phyloP scores from a whole-genome alignment of 164 flowering plant species.

The Vitis riparia region DNA sequence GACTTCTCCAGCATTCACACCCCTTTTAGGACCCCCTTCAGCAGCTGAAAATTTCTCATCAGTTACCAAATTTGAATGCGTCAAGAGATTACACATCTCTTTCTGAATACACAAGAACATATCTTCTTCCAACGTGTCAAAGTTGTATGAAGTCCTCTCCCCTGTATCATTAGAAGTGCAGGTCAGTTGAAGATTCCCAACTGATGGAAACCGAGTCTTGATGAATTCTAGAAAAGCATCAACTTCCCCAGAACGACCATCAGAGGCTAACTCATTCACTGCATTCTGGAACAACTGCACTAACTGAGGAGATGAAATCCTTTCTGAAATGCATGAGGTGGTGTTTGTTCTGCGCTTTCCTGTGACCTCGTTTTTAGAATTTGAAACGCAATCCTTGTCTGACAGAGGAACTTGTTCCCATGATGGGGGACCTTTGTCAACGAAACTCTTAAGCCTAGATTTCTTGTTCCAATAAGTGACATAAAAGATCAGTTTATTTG shows the following conservation, averaged over 20 bases:
- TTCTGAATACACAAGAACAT: constrained; percentile 43
- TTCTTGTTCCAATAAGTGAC: constrained; percentile 43
- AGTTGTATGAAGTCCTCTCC: constrained; percentile 23
- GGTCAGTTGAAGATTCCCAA: constrained; percentile 37
- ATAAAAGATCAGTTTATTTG: neutral
- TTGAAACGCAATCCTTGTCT: constrained; percentile 29
- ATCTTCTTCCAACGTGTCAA: constrained; percentile 59
- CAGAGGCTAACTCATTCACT: constrained; percentile 34
- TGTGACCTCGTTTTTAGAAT: constrained; percentile 10
- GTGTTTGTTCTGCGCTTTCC: constrained; percentile 26
- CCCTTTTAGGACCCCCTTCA: constrained; percentile 20
- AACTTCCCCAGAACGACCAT: constrained; percentile 47
- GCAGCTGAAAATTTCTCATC: constrained; percentile 12
- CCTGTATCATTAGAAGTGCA: constrained; percentile 23
- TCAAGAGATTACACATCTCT: constrained; percentile 27
- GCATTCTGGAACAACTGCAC: constrained; percentile 43
- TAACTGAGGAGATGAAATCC: constrained; percentile 34
- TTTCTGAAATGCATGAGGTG: constrained; percentile 26
- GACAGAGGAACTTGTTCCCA: constrained; percentile 53
- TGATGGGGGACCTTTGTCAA: constrained; percentile 68
- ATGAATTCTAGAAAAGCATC: constrained; percentile 51
- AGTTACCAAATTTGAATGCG: constrained; percentile 12
- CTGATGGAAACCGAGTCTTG: constrained; percentile 40
- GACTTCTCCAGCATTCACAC: constrained; percentile 29
- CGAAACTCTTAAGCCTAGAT: constrained; percentile 79